Conservation (phyloP, 768 basidiomycete genomes). For the Mycena galopus region DNA sequence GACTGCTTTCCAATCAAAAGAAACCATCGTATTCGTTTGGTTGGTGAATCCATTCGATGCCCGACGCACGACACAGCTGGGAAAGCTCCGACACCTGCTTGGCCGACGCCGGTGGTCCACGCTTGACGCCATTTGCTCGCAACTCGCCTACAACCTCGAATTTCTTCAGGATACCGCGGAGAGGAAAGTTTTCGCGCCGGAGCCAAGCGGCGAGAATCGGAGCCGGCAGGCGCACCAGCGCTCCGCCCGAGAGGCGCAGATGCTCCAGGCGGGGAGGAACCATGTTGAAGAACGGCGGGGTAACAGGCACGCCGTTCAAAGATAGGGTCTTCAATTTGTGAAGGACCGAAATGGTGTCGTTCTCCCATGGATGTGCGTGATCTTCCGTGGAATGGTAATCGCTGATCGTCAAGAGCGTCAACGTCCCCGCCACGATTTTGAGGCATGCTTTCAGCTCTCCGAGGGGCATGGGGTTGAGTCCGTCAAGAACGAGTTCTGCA, state of each 20-base stretch:
- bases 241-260: constrained; percentile 17
- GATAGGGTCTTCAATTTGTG: constrained; percentile 20
- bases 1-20: too few species aligned
- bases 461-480: neutral
- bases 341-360: constrained; percentile 19
- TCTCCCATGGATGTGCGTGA: constrained; percentile 21
- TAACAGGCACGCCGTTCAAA: constrained; percentile 27
- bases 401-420: constrained; percentile 30
- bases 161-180: constrained; percentile 28
- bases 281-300: constrained; percentile 19
- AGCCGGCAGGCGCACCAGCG: constrained; percentile 5
- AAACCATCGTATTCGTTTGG: neutral
- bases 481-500: constrained; percentile 31
- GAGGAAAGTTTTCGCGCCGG: constrained; percentile 8
- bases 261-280: constrained; percentile 24
- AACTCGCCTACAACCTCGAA: constrained; percentile 22
- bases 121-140: neutral
- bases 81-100: constrained; percentile 21
- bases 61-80: constrained; percentile 13
- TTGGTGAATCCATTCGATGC: constrained; percentile 22
- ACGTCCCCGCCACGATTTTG: constrained; percentile 4
- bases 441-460: constrained; percentile 26
- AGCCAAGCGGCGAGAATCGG: constrained; percentile 19
- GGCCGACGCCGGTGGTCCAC: constrained; percentile 10
- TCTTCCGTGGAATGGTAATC: constrained; percentile 18